Evolutionary conservation across 371 early-diverging fungal genomes (phyloP).

Genomic region (Circinella umbellata): DNA sequence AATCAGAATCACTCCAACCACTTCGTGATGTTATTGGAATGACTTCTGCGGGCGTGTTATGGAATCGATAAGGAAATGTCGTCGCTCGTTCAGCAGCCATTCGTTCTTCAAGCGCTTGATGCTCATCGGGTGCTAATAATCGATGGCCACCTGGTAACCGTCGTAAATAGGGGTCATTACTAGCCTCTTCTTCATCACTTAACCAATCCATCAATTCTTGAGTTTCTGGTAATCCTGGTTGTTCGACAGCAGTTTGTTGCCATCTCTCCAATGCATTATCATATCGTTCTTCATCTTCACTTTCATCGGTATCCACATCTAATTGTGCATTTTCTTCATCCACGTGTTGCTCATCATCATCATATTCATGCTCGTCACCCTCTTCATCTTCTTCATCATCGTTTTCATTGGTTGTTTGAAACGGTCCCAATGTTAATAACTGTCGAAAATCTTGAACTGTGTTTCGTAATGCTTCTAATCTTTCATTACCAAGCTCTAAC

Average conservation of each 20-base stretch:
- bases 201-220: conserved; percentile 6
- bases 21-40: conserved; percentile 9
- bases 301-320: not conserved
- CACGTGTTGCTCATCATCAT: conserved; percentile 1
- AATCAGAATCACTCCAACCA: conserved; percentile 15
- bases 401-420: not conserved
- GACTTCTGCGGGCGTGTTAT: not conserved
- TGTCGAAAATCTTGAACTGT: not conserved
- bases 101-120: conserved; percentile 8
- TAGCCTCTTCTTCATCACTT: not conserved
- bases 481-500: conserved; percentile 2
- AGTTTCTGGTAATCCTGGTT: not conserved
- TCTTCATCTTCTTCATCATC: conserved; percentile 7
- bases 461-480: not conserved
- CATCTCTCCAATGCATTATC: not conserved
- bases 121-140: conserved; percentile 7
- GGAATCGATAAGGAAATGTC: not conserved
- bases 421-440: conserved; percentile 1
- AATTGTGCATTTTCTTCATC: not conserved
- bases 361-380: not conserved
- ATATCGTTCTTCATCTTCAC: not conserved
- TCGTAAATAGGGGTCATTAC: not conserved
- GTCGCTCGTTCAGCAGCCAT: conserved; percentile 9
- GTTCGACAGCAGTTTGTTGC: not conserved
- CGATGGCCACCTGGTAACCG: conserved; percentile 10